Conservation (phyloP, 805 yeast genomes). For the Peterozyma toletana region DNA sequence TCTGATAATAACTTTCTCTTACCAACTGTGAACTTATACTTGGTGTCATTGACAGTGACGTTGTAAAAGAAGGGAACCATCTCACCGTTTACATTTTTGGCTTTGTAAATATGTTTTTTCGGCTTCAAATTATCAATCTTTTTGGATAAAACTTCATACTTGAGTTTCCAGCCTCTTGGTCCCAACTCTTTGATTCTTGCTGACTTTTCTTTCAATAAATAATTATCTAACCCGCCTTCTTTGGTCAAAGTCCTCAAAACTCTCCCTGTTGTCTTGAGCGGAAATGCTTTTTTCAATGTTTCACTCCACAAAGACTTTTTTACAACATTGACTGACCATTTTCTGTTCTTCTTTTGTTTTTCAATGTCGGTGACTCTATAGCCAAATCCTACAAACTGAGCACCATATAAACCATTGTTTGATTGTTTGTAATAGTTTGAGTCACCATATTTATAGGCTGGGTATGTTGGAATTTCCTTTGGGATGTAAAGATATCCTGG, state of each 20-base stretch:
- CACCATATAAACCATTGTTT: conserved; percentile 87
- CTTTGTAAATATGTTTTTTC: conserved; percentile 27
- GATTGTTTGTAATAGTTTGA: conserved; percentile 74
- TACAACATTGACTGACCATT: conserved; percentile 78
- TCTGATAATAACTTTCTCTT: conserved; percentile 52
- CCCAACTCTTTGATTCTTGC: conserved; percentile 93
- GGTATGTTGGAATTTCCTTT: conserved; percentile 34
- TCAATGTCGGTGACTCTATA: conserved; percentile 71
- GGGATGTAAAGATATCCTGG: conserved; percentile 37
- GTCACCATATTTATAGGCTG: conserved; percentile 75
- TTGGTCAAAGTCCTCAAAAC: conserved; percentile 82
- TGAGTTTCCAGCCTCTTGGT: conserved; percentile 83
- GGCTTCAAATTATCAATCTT: conserved; percentile 32
- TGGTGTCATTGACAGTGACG: conserved; percentile 32
- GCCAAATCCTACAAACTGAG: conserved; percentile 71
- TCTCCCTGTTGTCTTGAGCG: conserved; percentile 62
- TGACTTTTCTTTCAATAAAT: conserved; percentile 77
- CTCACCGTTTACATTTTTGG: conserved; percentile 20
- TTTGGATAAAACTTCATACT: conserved; percentile 59
- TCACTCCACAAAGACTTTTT: conserved; percentile 80
- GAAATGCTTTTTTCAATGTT: conserved; percentile 48
- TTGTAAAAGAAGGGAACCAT: conserved; percentile 40
- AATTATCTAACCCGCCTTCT: conserved; percentile 94
- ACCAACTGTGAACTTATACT: conserved; percentile 49
- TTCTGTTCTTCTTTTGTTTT: conserved; percentile 62